These are phyloP conservation scores for Hemileccinum rubropunctum DNA, from an alignment of 768 basidiomycete genomes.

Conservation along the genomic window DNA sequence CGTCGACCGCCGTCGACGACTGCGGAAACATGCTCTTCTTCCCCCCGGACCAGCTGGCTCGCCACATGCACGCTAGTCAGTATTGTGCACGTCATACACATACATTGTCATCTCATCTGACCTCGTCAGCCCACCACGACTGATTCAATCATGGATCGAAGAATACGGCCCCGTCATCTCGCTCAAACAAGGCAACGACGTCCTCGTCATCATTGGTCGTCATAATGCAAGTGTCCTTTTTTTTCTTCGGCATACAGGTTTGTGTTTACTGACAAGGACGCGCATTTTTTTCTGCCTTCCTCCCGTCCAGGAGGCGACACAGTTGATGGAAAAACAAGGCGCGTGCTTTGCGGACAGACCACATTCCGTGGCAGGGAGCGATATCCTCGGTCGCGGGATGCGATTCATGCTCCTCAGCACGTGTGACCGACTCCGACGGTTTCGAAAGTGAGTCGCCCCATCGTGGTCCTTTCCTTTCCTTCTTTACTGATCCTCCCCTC, in stretches of 20 bases:
- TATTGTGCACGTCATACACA: background rate
- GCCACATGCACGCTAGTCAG: slow-evolving; percentile 20
- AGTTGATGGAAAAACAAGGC: slow-evolving; percentile 62
- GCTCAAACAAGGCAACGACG: slow-evolving; percentile 20
- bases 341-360: slow-evolving; percentile 51
- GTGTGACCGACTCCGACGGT: slow-evolving; percentile 56
- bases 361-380: slow-evolving; percentile 49
- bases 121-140: slow-evolving; percentile 12
- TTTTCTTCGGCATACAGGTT: too few relatives aligned
- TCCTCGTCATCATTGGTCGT: slow-evolving; percentile 26
- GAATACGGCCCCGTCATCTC: slow-evolving; percentile 27
- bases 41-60: slow-evolving; percentile 21
- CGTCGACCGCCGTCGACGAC: slow-evolving; percentile 3
- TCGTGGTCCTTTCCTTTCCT: background rate
- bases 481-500: background rate
- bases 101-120: background rate
- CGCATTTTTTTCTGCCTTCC: background rate
- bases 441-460: slow-evolving; percentile 41
- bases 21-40: slow-evolving; percentile 9
- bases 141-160: slow-evolving; percentile 25
- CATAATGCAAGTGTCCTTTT: slow-evolving; percentile 11
- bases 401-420: slow-evolving; percentile 48
- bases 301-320: slow-evolving; percentile 38
- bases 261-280: background rate
- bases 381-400: slow-evolving; percentile 59